Evolutionary conservation across 208 protist genomes (phyloP), one percentile per base, ranked within the genome.

Genomic region (Leptomonas seymouri): DNA sequence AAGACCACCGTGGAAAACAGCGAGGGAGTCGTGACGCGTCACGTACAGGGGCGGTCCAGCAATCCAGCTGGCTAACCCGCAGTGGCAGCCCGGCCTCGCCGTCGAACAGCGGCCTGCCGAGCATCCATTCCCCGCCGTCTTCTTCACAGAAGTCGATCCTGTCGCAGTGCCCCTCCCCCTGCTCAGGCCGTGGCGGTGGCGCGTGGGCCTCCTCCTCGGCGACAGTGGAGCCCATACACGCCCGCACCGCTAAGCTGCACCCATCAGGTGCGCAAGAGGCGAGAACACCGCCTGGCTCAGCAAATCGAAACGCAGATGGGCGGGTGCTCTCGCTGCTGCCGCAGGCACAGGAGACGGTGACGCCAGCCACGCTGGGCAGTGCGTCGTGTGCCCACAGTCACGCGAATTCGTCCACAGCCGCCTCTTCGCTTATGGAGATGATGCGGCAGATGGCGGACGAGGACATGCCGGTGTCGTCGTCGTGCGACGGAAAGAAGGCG

Each of bases 371-470:
- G 6, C 14, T 39, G 4, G 12, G 14, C 2, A 30, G 48, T 5
- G 11, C 12, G 16, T 5, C 23, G 48, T 39, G 48, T 14, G 21
- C 18, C n/a, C 30, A 12, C n/a, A 28, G 9, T 23, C 34, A 62
- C 39, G 3, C 45, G 18, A 48, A n/a, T 27, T 1, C 28, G 36
- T 11, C 45, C 11, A 50, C 58, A 0, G 34, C 44, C 6, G 27
- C 70, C 25, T 65, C 64, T 15, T 46, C 58, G 14, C 36, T 67
- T 3, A 53, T 73, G 28, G 28, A 69, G 39, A 51, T 70, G 65
- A 25, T 76, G 59, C 55, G 58, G 27, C 70, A 70, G 50, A 25
- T 76, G 12, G 68, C 64, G 42, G 50, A 62, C 15, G 69, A 65
- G 21, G 64, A 63, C 48, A 25, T 53, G 21, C 42, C 67, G 25